Conservation (phyloP, 768 basidiomycete genomes). For the Neoboletus magnificus region DNA sequence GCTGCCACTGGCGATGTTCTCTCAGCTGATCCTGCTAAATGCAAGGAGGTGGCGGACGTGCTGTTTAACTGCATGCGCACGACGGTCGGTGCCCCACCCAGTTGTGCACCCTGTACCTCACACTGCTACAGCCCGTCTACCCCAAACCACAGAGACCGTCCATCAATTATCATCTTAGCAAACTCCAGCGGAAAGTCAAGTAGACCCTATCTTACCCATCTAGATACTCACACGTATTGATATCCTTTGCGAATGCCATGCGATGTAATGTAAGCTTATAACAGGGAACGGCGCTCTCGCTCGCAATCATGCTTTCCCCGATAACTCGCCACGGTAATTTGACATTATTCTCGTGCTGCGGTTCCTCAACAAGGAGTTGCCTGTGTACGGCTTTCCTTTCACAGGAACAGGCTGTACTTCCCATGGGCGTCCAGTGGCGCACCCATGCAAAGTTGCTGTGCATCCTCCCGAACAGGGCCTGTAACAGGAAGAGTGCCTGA, state of each 20-base stretch:
- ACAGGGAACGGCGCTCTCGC: slow-evolving; percentile 3
- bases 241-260: slow-evolving; percentile 13
- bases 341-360: background rate
- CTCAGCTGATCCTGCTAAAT: slow-evolving; percentile 44
- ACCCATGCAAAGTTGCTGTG: slow-evolving; percentile 12
- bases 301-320: background rate
- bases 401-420: slow-evolving; percentile 18
- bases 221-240: slow-evolving; percentile 18
- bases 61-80: slow-evolving; percentile 85
- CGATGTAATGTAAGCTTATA: slow-evolving; percentile 17
- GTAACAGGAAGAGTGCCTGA: slow-evolving; percentile 8
- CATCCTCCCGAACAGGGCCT: slow-evolving; percentile 5
- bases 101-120: background rate
- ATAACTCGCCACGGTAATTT: background rate
- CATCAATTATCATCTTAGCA: slow-evolving; percentile 88
- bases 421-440: slow-evolving; percentile 19
- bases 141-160: slow-evolving; percentile 68
- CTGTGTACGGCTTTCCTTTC: slow-evolving; percentile 1
- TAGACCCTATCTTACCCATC: slow-evolving; percentile 35
- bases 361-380: background rate
- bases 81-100: slow-evolving; percentile 51
- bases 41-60: slow-evolving; percentile 55
- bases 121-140: slow-evolving; percentile 52
- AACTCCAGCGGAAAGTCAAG: slow-evolving; percentile 72
- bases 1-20: slow-evolving; percentile 66